Evolutionary conservation across 1,284 basidiomycete genomes (phyloP).

Genomic region (Takashimella tepidaria): DNA sequence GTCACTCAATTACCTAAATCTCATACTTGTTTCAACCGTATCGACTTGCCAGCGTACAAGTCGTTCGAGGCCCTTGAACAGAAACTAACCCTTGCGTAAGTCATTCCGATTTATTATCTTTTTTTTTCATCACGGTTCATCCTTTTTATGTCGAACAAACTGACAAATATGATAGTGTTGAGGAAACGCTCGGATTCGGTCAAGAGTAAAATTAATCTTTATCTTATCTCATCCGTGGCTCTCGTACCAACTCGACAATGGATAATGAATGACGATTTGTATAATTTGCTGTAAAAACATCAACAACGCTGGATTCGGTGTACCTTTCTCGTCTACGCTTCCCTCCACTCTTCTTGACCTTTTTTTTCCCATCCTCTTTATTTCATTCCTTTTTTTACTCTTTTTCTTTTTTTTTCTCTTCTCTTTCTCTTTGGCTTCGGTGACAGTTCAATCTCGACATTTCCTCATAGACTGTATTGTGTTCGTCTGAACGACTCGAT

Average conservation of each 20-base stretch:
- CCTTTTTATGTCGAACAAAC: no score
- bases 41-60: conserved; percentile 84
- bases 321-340: no score
- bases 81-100: conserved; percentile 71
- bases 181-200: conserved; percentile 56
- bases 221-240: not conserved
- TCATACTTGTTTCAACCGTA: conserved; percentile 81
- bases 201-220: conserved; percentile 30
- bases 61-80: conserved; percentile 83
- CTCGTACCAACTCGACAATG: no score
- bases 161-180: conserved; percentile 53
- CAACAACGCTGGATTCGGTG: no score
- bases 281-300: no score
- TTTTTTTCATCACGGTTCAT: not conserved
- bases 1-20: conserved; percentile 81
- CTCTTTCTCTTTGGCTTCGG: not conserved
- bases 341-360: no score
- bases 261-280: no score
- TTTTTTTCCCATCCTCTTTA: no score
- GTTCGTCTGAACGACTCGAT: not conserved
- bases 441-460: not conserved
- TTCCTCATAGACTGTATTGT: not conserved
- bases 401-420: conserved; percentile 3
- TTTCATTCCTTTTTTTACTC: not conserved
- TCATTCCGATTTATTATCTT: conserved; percentile 4